Evolutionary conservation across 371 early-diverging fungal species (phyloP).

Genomic region (Funneliformis caledonium): DNA sequence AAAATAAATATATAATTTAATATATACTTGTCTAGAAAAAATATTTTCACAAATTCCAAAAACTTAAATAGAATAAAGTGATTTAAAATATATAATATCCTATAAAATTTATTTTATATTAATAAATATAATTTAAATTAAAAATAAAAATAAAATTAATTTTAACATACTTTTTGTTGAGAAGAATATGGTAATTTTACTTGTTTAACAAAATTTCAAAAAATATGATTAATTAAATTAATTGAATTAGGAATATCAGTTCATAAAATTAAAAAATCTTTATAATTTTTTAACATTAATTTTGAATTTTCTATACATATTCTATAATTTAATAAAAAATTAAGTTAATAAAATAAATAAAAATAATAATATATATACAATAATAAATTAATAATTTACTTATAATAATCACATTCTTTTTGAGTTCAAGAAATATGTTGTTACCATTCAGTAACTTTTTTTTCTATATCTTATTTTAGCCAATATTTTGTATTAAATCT

Average conservation of each 20-base stretch:
- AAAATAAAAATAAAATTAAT: neutral
- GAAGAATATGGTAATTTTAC: constrained; percentile 6
- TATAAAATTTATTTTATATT: neutral
- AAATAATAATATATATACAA: too few species aligned
- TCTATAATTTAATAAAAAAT: too few species aligned
- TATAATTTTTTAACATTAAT: too few species aligned
- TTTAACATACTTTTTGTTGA: constrained; percentile 4
- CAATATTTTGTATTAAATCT: too few species aligned
- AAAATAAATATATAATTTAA: neutral
- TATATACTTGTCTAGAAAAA: neutral
- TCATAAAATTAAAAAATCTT: too few species aligned
- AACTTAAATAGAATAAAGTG: neutral
- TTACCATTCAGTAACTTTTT: too few species aligned
- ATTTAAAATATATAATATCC: neutral
- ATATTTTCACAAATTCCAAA: neutral
- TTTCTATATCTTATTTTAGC: too few species aligned
- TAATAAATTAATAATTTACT: too few species aligned
- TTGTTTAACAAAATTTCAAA: neutral
- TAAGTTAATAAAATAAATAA: too few species aligned
- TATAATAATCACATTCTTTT: too few species aligned
- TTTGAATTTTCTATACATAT: too few species aligned
- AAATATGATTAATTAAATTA: neutral
- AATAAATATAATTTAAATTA: neutral
- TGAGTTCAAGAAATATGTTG: too few species aligned
- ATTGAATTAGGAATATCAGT: neutral